Percentiles rank a stretch among this genome's conserved stretches.
phyloP scores from a whole-genome alignment of 2,329 filamentous ascomycete species.

The Sphaceloma murrayae region DNA sequence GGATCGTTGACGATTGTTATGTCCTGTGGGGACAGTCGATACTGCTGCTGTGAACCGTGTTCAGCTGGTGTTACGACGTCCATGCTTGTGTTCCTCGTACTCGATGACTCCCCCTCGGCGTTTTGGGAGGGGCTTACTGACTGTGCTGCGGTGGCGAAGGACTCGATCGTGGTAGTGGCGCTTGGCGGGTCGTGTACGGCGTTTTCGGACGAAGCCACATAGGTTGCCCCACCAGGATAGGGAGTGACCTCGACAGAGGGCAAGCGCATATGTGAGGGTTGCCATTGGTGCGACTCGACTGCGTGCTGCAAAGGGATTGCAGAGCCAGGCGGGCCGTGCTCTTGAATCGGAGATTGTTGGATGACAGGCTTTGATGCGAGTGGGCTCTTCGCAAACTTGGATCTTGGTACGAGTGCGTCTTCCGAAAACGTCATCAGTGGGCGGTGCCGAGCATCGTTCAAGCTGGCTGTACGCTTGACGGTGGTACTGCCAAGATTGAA shows the following conservation, averaged over 20 bases:
- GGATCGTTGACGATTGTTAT: constrained; percentile 13
- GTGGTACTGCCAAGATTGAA: constrained; percentile 1
- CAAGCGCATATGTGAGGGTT: not conserved
- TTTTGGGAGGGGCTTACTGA: not conserved
- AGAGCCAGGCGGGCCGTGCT: not conserved
- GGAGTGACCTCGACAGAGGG: not conserved
- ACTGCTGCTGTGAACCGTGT: not conserved
- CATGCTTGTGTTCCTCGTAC: constrained; percentile 2
- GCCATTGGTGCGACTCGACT: not conserved
- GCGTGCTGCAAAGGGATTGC: too few species aligned
- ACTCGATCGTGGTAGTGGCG: constrained; percentile 1
- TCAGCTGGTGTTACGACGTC: constrained; percentile 2
- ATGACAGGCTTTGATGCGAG: not conserved
- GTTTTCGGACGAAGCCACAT: not conserved
- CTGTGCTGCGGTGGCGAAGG: constrained; percentile 3
- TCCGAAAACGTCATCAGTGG: too few species aligned
- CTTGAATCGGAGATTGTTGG: not conserved
- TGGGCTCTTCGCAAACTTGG: constrained; percentile 4
- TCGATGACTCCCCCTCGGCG: constrained; percentile 1
- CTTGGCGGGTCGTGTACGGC: not conserved
- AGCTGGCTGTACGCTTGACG: too few species aligned
- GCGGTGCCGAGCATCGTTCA: too few species aligned
- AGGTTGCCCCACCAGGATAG: not conserved
- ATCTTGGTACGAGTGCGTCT: constrained; percentile 8
- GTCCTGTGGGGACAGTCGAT: constrained; percentile 6